These are phyloP conservation scores for Viridothelium virens DNA, from an alignment of 495 filamentous ascomycete genomes.

Conservation along the genomic window DNA sequence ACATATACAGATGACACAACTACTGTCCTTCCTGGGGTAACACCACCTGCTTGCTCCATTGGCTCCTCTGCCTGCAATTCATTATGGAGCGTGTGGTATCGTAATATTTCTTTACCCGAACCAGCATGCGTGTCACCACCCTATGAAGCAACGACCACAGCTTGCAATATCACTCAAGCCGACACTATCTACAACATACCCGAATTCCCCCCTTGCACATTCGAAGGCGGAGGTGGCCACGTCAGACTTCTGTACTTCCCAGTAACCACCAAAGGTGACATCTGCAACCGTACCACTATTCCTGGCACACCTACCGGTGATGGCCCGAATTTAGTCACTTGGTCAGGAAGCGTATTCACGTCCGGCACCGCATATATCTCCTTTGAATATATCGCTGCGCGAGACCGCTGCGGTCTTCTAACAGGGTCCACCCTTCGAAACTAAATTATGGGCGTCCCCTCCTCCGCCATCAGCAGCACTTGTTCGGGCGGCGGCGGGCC, in stretches of 20 bases:
- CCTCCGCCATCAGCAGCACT: background rate
- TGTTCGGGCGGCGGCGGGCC: background rate
- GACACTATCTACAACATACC: background rate
- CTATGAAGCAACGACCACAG: background rate
- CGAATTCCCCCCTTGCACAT: background rate
- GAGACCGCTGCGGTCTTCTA: background rate
- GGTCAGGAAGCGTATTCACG: background rate
- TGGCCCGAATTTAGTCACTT: background rate
- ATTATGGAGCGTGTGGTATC: background rate
- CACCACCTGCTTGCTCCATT: background rate
- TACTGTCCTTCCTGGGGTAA: background rate
- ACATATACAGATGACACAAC: background rate
- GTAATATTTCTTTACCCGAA: background rate
- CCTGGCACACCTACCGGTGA: background rate
- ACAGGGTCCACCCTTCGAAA: background rate
- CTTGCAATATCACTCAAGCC: background rate
- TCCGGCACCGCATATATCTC: constrained; percentile 2
- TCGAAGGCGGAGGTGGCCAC: background rate
- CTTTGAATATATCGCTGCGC: background rate
- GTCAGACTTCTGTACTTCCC: background rate
- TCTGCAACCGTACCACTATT: background rate
- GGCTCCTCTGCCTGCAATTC: background rate
- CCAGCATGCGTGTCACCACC: background rate
- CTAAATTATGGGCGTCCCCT: background rate
- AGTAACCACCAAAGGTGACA: background rate